These are phyloP conservation scores for Linnemannia zychae DNA, from an alignment of 192 early-diverging fungal species.

Conservation along the genomic window DNA sequence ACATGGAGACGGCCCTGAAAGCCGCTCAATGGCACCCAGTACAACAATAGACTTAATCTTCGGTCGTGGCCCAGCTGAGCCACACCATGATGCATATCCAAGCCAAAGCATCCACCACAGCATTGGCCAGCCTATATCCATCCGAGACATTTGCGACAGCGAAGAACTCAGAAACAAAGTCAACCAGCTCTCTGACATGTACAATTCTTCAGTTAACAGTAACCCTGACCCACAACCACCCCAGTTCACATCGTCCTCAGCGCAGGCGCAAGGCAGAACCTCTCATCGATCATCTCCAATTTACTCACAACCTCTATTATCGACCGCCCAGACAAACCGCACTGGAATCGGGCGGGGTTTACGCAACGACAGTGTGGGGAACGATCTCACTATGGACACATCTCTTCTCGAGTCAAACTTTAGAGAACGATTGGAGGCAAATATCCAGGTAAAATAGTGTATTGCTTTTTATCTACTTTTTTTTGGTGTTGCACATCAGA, in stretches of 20 bases:
- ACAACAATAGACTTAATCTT: neutral
- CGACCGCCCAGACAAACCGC: neutral
- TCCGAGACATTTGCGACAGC: conserved; percentile 40
- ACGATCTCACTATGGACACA: neutral
- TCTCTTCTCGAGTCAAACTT: neutral
- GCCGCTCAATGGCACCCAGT: neutral
- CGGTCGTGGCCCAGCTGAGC: neutral
- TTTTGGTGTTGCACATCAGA: neutral
- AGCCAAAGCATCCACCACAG: neutral
- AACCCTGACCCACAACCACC: neutral
- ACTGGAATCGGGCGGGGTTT: neutral
- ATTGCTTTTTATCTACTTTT: neutral
- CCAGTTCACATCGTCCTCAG: neutral
- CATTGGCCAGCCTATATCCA: conserved; percentile 14
- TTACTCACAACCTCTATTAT: neutral
- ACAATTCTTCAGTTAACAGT: conserved; percentile 34
- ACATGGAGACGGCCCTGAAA: neutral
- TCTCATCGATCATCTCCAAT: neutral
- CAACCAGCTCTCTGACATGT: conserved; percentile 36
- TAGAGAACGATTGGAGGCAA: neutral
- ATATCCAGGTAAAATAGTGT: neutral
- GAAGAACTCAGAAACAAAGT: conserved; percentile 35
- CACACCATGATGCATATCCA: neutral
- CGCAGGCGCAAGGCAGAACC: neutral
- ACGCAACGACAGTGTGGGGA: neutral